Conservation (phyloP, 345 rosid genomes). For the Camelina sativa region DNA sequence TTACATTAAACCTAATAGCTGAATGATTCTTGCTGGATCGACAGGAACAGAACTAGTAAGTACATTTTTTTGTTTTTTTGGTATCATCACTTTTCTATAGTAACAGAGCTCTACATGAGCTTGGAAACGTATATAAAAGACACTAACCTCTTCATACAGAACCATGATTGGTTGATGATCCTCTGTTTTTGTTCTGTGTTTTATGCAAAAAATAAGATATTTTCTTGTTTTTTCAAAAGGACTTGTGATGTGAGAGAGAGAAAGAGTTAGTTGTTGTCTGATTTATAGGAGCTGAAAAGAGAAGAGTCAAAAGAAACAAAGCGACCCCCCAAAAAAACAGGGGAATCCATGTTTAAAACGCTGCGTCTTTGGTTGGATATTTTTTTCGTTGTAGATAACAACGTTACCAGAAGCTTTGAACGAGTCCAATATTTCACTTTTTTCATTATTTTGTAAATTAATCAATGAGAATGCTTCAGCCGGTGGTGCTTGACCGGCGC, state of each 20-base stretch:
- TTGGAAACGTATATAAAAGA: slow-evolving; percentile 5
- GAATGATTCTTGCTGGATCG: not conserved
- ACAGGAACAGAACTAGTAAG: not conserved
- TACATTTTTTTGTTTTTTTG: not conserved
- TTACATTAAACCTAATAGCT: not conserved
- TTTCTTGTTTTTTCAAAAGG: not conserved
- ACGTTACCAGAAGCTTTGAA: slow-evolving; percentile 6
- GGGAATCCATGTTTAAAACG: not conserved
- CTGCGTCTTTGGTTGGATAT: slow-evolving; percentile 13
- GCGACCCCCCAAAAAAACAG: not conserved
- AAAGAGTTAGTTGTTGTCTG: not conserved
- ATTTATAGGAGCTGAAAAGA: slow-evolving; percentile 26
- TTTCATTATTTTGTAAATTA: not conserved
- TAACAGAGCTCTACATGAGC: slow-evolving; percentile 13
- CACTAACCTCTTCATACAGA: slow-evolving; percentile 40
- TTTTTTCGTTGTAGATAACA: not conserved
- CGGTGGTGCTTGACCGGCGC: slow-evolving; percentile 18
- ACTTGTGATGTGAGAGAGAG: slow-evolving; percentile 6
- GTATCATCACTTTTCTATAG: not conserved
- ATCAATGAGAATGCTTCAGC: not conserved
- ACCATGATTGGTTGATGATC: slow-evolving; percentile 17
- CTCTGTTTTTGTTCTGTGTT: slow-evolving; percentile 4
- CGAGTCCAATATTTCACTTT: not conserved
- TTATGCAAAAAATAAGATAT: not conserved
- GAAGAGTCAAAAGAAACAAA: slow-evolving; percentile 15